Evolutionary conservation across 805 yeast genomes (phyloP).

Genomic region (Zygosaccharomyces bailii): DNA sequence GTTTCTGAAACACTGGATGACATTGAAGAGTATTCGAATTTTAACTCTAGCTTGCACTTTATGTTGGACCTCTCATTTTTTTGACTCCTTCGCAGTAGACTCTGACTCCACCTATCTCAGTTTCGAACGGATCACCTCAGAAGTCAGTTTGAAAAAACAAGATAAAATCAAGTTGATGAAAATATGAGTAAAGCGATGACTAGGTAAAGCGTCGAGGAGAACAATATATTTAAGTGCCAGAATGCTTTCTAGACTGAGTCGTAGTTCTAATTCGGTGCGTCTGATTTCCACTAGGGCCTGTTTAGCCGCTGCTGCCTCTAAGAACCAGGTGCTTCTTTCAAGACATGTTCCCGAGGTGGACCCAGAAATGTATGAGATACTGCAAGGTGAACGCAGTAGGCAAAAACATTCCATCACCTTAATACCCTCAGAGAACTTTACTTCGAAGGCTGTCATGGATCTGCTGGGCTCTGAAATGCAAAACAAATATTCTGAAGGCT

Average conservation of each 20-base stretch:
- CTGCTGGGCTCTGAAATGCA: slow-evolving; percentile 94
- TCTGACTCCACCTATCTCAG: not conserved
- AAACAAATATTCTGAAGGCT: slow-evolving; percentile 97
- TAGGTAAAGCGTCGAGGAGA: too few species aligned
- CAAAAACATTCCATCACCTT: slow-evolving; percentile 89
- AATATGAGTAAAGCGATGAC: too few species aligned
- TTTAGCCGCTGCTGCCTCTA: slow-evolving; percentile 7
- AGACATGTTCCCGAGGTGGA: slow-evolving; percentile 66
- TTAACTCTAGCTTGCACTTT: too few species aligned
- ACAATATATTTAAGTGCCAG: not conserved
- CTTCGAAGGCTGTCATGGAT: slow-evolving; percentile 92
- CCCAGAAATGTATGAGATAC: slow-evolving; percentile 79
- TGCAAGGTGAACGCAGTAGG: slow-evolving; percentile 72
- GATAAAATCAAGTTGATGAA: slow-evolving; percentile 1
- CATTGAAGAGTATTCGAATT: too few species aligned
- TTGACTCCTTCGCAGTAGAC: slow-evolving; percentile 1
- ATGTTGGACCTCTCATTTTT: too few species aligned
- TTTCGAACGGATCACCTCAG: too few species aligned
- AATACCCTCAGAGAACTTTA: slow-evolving; percentile 95
- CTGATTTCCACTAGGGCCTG: slow-evolving; percentile 9
- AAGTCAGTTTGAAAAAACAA: slow-evolving; percentile 3
- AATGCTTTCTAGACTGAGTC: slow-evolving; percentile 20
- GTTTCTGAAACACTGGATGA: too few species aligned
- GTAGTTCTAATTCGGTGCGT: slow-evolving; percentile 15
- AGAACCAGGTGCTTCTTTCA: slow-evolving; percentile 45